Evolutionary conservation across 306 rosid species (phyloP).

Genomic region (Vicia villosa): DNA sequence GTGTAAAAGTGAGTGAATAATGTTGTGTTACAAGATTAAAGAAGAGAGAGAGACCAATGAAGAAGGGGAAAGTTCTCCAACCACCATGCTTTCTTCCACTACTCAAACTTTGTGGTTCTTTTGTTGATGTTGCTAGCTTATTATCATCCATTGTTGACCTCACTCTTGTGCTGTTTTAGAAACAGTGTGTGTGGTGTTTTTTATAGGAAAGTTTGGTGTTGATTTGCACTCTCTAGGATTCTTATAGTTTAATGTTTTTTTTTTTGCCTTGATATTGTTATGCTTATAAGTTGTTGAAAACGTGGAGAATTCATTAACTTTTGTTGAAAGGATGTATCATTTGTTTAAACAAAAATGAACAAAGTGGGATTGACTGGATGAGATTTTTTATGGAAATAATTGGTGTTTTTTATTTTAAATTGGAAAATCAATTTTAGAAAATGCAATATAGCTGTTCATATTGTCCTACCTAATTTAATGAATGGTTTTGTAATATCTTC

Average conservation of each 20-base stretch:
- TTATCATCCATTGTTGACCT: constrained; percentile 26
- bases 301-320: not conserved
- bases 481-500: no score
- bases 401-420: not conserved
- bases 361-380: not conserved
- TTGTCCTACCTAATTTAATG: no score
- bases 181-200: not conserved
- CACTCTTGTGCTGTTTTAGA: constrained; percentile 1
- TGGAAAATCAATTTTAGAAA: not conserved
- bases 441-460: not conserved
- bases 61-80: constrained; percentile 56
- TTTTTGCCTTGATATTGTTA: no score
- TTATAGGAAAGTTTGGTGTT: not conserved
- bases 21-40: not conserved
- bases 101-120: constrained; percentile 19
- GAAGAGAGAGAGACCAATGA: constrained; percentile 35
- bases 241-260: no score
- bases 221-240: no score
- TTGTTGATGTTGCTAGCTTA: not conserved
- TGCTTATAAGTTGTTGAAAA: not conserved
- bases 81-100: constrained; percentile 40
- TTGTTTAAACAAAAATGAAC: not conserved
- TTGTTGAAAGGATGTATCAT: not conserved
- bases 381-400: not conserved
- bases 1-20: not conserved